These are phyloP conservation scores for Viridothelium virens DNA, from an alignment of 495 filamentous ascomycete species.

Conservation along the genomic window DNA sequence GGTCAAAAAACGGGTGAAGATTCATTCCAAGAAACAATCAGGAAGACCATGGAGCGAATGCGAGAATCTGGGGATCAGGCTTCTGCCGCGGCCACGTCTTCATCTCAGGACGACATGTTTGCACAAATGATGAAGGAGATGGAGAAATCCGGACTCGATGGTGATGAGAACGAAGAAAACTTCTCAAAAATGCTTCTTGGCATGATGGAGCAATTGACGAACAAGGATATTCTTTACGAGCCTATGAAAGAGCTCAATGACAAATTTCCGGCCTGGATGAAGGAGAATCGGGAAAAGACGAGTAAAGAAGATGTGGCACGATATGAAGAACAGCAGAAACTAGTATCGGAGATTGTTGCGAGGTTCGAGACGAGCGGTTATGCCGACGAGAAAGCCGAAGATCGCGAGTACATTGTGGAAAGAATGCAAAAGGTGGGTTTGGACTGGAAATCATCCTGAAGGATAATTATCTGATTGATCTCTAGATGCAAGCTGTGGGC, in stretches of 20 bases:
- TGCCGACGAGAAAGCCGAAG: conserved; percentile 67
- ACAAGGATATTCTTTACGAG: conserved; percentile 96
- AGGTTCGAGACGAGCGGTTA: conserved; percentile 78
- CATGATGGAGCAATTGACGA: conserved; percentile 98
- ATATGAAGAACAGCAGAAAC: conserved; percentile 70
- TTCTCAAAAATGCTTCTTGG: conserved; percentile 86
- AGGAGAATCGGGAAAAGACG: conserved; percentile 59
- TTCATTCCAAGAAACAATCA: conserved; percentile 84
- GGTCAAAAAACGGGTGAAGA: conserved; percentile 38
- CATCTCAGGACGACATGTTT: conserved; percentile 65
- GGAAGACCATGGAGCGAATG: conserved; percentile 89
- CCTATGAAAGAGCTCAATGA: conserved; percentile 94
- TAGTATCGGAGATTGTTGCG: conserved; percentile 80
- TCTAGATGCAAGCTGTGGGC: conserved; percentile 86
- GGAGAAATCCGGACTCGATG: conserved; percentile 53
- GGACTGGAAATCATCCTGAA: neutral
- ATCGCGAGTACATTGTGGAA: conserved; percentile 89
- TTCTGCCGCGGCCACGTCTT: conserved; percentile 61
- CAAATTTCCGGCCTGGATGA: conserved; percentile 85
- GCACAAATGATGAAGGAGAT: conserved; percentile 80
- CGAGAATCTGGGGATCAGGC: conserved; percentile 75
- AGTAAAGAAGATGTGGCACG: conserved; percentile 62
- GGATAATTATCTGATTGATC: conserved; percentile 14
- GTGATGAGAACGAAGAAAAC: conserved; percentile 62
- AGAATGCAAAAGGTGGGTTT: conserved; percentile 85